Evolutionary conservation across 148 eudicot species (phyloP).

Genomic region (Tetragonia tetragonoides): DNA sequence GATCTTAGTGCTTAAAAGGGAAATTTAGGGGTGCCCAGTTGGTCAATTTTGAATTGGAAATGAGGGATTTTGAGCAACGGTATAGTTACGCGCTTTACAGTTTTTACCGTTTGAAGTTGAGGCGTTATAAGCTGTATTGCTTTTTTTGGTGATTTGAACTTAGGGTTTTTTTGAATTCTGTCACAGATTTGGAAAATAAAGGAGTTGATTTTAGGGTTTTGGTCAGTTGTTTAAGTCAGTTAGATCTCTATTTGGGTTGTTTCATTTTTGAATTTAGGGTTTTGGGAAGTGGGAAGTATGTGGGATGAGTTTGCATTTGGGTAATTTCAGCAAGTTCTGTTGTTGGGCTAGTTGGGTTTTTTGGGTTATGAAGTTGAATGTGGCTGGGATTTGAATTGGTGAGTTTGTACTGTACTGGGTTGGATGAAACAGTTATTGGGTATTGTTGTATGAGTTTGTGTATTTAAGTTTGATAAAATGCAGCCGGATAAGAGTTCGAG

Average conservation of each 20-base stretch:
- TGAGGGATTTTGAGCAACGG: slow-evolving; percentile 37
- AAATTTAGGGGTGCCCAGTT: slow-evolving; percentile 16
- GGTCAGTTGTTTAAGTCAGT: slow-evolving; percentile 17
- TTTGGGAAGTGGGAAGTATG: slow-evolving; percentile 32
- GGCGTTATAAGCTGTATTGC: slow-evolving; percentile 22
- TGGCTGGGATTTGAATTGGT: slow-evolving; percentile 24
- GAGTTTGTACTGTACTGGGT: slow-evolving; percentile 17
- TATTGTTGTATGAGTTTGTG: slow-evolving; percentile 36
- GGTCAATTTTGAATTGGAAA: slow-evolving; percentile 31
- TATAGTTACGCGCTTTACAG: slow-evolving; percentile 31
- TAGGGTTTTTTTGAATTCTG: slow-evolving; percentile 27
- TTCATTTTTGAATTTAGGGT: slow-evolving; percentile 40
- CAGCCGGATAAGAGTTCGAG: slow-evolving; percentile 45
- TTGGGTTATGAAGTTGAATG: slow-evolving; percentile 17
- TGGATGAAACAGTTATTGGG: not conserved
- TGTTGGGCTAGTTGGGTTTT: slow-evolving; percentile 18
- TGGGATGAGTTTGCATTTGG: slow-evolving; percentile 23
- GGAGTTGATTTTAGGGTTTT: slow-evolving; percentile 30
- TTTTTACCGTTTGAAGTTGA: slow-evolving; percentile 46
- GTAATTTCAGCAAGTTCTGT: slow-evolving; percentile 20
- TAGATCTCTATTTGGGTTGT: slow-evolving; percentile 30
- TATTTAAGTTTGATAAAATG: slow-evolving; percentile 35
- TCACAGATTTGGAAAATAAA: slow-evolving; percentile 18
- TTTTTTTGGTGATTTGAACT: slow-evolving; percentile 26
- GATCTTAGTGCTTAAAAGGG: slow-evolving; percentile 24